Conservation (phyloP, 352 stramenopile species). For the Pythium myriotylum region DNA sequence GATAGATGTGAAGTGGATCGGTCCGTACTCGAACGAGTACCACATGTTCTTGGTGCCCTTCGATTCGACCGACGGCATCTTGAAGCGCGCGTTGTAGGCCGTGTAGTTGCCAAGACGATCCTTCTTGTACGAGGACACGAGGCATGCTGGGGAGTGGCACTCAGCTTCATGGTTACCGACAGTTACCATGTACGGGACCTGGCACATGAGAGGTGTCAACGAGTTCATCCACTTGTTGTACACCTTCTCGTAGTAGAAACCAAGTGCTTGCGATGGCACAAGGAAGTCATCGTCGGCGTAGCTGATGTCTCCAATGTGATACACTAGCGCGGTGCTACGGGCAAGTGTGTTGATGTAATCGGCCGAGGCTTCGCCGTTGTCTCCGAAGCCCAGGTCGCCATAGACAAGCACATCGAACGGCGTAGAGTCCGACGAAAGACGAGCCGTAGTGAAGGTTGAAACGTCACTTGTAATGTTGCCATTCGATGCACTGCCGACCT, state of each 20-base stretch:
- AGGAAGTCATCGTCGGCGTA: constrained; percentile 40
- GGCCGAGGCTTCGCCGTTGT: constrained; percentile 43
- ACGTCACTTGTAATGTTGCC: constrained; percentile 5
- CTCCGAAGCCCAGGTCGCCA: constrained; percentile 46
- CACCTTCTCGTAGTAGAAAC: constrained; percentile 87
- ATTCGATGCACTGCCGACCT: constrained; percentile 21
- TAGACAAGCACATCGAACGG: constrained; percentile 57
- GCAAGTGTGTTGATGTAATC: constrained; percentile 39
- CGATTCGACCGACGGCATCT: constrained; percentile 79
- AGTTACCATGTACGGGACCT: constrained; percentile 82
- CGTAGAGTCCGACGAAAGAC: constrained; percentile 21
- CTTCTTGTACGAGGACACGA: constrained; percentile 46
- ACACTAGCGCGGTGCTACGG: constrained; percentile 52
- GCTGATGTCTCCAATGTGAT: constrained; percentile 74
- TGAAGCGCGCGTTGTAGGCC: constrained; percentile 84
- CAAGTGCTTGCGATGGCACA: constrained; percentile 23
- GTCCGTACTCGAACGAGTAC: constrained; percentile 87
- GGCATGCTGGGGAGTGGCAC: constrained; percentile 73
- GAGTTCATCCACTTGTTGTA: constrained; percentile 88
- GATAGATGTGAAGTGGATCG: constrained; percentile 82
- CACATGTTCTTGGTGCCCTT: constrained; percentile 76
- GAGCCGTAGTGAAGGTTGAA: constrained; percentile 42
- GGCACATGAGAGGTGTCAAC: constrained; percentile 50
- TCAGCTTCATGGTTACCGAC: constrained; percentile 90
- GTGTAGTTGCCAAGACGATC: constrained; percentile 75